Conservation (phyloP, 257 asterid genomes). For the Solanum lycopersicoides region DNA sequence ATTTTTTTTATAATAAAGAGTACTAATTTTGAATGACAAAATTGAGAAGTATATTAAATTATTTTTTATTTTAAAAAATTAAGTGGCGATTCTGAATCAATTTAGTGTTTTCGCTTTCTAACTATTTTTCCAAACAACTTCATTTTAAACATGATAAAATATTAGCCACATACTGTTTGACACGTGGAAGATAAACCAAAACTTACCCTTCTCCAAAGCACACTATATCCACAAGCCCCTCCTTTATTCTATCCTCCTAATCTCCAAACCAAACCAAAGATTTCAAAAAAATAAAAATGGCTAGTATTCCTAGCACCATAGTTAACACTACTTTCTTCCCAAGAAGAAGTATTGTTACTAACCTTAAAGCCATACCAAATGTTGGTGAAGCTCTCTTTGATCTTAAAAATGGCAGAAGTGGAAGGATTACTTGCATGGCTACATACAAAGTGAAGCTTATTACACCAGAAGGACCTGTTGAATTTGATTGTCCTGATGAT, state of each 20-base stretch:
- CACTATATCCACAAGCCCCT: too few relatives aligned
- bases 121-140: too few relatives aligned
- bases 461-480: conserved; percentile 36
- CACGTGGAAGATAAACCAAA: conserved; percentile 12
- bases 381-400: conserved; percentile 18
- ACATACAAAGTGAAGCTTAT: conserved; percentile 50
- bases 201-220: background rate
- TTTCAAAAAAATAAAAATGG: conserved; percentile 26
- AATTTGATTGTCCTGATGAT: conserved; percentile 33
- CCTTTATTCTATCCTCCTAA: too few relatives aligned
- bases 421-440: conserved; percentile 52
- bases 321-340: conserved; percentile 46
- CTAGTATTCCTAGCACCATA: conserved; percentile 39
- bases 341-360: background rate
- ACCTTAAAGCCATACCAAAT: conserved; percentile 26
- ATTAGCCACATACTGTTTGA: background rate
- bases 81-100: too few relatives aligned
- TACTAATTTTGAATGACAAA: too few relatives aligned
- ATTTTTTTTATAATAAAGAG: too few relatives aligned
- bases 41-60: too few relatives aligned
- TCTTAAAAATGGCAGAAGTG: conserved; percentile 5
- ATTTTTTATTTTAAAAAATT: too few relatives aligned
- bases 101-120: too few relatives aligned
- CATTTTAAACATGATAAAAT: too few relatives aligned
- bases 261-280: background rate